A percentile compares a stretch with the other conserved stretches of the same genome.
These are phyloP conservation scores for Ormosia semicastrata DNA, from an alignment of 306 rosid species.

Conservation along the genomic window DNA sequence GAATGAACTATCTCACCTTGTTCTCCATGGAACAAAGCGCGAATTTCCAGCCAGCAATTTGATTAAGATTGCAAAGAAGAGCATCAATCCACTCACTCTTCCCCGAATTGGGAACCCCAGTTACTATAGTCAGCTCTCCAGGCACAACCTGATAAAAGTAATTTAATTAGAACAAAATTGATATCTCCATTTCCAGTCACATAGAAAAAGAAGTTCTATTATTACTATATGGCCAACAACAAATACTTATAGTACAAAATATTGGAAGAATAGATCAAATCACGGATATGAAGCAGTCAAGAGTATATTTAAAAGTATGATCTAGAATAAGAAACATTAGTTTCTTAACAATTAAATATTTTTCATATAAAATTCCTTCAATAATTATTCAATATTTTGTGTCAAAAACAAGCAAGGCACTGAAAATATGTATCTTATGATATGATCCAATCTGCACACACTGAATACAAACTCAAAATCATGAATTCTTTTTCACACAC, in stretches of 20 bases:
- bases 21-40: slow-evolving; percentile 97
- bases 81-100: slow-evolving; percentile 99
- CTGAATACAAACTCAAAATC: background rate
- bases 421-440: background rate
- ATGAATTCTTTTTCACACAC: background rate
- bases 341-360: background rate
- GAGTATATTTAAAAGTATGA: background rate
- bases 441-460: background rate
- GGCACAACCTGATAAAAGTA: slow-evolving; percentile 74
- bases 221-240: background rate
- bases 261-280: slow-evolving; percentile 8
- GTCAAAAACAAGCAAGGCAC: background rate
- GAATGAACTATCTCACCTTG: slow-evolving; percentile 55
- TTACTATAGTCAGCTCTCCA: slow-evolving; percentile 88
- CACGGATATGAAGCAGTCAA: background rate
- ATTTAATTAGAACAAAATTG: slow-evolving; percentile 11
- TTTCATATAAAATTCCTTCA: background rate
- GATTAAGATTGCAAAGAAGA: slow-evolving; percentile 83
- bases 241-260: background rate
- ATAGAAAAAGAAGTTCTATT: background rate
- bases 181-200: background rate
- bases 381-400: background rate
- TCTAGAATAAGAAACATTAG: background rate
- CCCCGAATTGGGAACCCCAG: slow-evolving; percentile 98
- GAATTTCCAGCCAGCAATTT: slow-evolving; percentile 73